Evolutionary conservation across 805 yeast genomes (phyloP).

Genomic region (Metschnikowia cerradonensis): DNA sequence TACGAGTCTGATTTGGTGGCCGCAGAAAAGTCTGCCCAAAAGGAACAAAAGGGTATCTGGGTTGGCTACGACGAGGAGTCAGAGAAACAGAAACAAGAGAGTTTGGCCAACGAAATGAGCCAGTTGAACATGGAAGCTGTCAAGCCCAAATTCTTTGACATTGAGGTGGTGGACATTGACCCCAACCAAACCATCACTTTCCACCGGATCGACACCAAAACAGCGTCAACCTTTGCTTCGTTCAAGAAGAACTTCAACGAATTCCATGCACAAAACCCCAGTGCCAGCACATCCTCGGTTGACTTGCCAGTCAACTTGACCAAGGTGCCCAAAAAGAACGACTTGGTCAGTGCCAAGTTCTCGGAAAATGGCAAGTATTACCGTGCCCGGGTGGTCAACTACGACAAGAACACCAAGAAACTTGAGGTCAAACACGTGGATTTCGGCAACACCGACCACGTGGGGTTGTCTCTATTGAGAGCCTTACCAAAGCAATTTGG

Average conservation of each 20-base stretch:
- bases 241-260: constrained; percentile 48
- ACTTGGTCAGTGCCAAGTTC: constrained; percentile 52
- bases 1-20: constrained; percentile 49
- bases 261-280: constrained; percentile 36
- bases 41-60: constrained; percentile 64
- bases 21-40: constrained; percentile 62
- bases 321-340: constrained; percentile 50
- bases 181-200: constrained; percentile 35
- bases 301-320: constrained; percentile 38
- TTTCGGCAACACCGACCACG: constrained; percentile 52
- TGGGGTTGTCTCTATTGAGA: constrained; percentile 43
- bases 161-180: constrained; percentile 49
- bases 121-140: constrained; percentile 21
- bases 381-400: constrained; percentile 51
- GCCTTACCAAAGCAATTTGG: constrained; percentile 50
- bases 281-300: constrained; percentile 33
- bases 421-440: constrained; percentile 58
- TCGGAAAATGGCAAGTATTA: constrained; percentile 51
- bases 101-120: constrained; percentile 18
- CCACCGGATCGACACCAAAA: constrained; percentile 40
- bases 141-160: constrained; percentile 47
- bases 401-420: constrained; percentile 40
- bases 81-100: constrained; percentile 30
- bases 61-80: constrained; percentile 44
- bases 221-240: constrained; percentile 31